Conservation (phyloP, 768 basidiomycete species). For the Lactarius vividus region DNA sequence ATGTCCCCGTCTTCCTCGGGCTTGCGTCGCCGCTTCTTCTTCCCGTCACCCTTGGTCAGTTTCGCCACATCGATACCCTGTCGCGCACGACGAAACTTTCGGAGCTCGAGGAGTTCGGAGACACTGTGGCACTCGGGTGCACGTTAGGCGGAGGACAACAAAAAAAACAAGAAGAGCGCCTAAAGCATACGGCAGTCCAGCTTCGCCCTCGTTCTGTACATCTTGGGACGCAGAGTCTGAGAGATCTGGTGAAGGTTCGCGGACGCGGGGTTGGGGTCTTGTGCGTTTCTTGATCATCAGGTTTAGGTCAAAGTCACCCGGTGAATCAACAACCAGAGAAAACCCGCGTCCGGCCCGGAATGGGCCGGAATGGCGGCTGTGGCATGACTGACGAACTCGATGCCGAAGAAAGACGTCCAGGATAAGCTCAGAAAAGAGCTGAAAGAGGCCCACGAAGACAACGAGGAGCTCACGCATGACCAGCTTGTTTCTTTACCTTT, state of each 20-base stretch:
- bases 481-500: too few species aligned
- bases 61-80: constrained; percentile 85
- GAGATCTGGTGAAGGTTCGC: constrained; percentile 47
- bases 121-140: constrained; percentile 44
- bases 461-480: too few species aligned
- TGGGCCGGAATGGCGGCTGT: too few species aligned
- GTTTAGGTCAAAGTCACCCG: background rate
- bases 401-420: too few species aligned
- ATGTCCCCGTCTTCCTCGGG: constrained; percentile 43
- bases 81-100: constrained; percentile 67
- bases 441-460: too few species aligned
- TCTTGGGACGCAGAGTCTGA: constrained; percentile 27
- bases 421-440: too few species aligned
- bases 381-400: too few species aligned
- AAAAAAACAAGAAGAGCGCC: background rate
- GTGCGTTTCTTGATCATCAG: constrained; percentile 71
- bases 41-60: constrained; percentile 79
- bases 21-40: constrained; percentile 62
- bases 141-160: constrained; percentile 2
- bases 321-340: too few species aligned
- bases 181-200: constrained; percentile 49
- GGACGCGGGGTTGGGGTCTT: constrained; percentile 58
- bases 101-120: constrained; percentile 79
- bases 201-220: constrained; percentile 30
- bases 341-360: too few species aligned